These are phyloP conservation scores for Hypomontagnella monticulosa DNA, from an alignment of 495 filamentous ascomycete species.

Conservation along the genomic window DNA sequence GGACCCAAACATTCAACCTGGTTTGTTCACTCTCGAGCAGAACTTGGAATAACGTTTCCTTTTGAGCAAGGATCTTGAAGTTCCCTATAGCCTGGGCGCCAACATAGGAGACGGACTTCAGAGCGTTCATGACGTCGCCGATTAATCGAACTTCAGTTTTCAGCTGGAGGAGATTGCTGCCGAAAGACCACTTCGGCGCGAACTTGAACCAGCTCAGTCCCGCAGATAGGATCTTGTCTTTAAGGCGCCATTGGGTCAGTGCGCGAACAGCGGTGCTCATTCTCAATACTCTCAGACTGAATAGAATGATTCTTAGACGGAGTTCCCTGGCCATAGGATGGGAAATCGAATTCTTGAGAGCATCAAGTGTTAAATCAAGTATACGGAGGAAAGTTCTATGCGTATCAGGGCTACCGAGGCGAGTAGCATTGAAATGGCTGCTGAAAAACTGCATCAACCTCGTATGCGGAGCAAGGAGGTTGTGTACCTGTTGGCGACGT, in stretches of 20 bases:
- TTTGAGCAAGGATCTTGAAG: slow-evolving; percentile 73
- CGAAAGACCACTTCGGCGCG: slow-evolving; percentile 91
- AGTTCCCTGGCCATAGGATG: slow-evolving; percentile 92
- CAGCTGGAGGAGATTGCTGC: slow-evolving; percentile 89
- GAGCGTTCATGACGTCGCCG: slow-evolving; percentile 72
- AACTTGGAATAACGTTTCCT: slow-evolving; percentile 79
- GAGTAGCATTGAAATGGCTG: slow-evolving; percentile 92
- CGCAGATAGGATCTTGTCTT: slow-evolving; percentile 86
- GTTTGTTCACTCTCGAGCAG: slow-evolving; percentile 87
- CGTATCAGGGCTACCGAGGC: slow-evolving; percentile 79
- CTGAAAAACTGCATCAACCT: slow-evolving; percentile 87
- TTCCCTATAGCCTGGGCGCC: slow-evolving; percentile 63
- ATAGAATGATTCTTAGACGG: slow-evolving; percentile 84
- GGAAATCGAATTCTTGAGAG: slow-evolving; percentile 70
- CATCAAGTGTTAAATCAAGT: slow-evolving; percentile 76
- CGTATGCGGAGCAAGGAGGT: slow-evolving; percentile 84
- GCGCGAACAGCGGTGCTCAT: slow-evolving; percentile 70
- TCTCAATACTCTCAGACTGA: slow-evolving; percentile 79
- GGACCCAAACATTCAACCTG: slow-evolving; percentile 88
- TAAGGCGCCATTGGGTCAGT: slow-evolving; percentile 75
- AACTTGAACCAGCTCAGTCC: slow-evolving; percentile 87
- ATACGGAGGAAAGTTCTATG: slow-evolving; percentile 83
- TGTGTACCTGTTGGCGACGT: slow-evolving; percentile 78
- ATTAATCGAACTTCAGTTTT: slow-evolving; percentile 90
- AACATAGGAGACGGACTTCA: slow-evolving; percentile 66